Percentiles rank a stretch among this genome's conserved stretches.
Evolutionary conservation across 768 basidiomycete genomes (phyloP).

Genomic region (Lactarius quietus): DNA sequence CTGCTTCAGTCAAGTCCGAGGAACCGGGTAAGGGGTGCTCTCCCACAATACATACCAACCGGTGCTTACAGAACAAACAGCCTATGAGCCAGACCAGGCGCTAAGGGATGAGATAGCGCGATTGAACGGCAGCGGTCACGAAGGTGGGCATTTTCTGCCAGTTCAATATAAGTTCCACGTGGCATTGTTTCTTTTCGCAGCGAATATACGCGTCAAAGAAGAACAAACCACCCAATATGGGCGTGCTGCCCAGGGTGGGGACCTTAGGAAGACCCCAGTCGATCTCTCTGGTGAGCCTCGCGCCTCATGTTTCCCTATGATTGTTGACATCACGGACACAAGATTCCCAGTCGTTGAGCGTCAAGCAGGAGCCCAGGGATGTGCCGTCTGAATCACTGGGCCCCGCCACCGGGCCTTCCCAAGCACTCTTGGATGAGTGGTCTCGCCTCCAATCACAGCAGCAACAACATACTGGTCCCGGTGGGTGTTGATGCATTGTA

Average conservation of each 20-base stretch:
- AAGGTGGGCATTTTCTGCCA: not conserved
- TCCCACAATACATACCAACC: not conserved
- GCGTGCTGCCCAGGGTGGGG: constrained; percentile 1
- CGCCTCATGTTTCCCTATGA: not conserved
- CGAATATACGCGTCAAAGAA: constrained; percentile 11
- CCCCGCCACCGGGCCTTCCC: not conserved
- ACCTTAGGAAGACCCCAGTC: not conserved
- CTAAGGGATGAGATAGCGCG: constrained; percentile 22
- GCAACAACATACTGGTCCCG: not conserved
- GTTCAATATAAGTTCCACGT: not conserved
- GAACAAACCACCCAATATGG: not conserved
- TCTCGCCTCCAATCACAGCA: constrained; percentile 9
- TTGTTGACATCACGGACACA: constrained; percentile 1
- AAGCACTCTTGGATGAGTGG: constrained; percentile 9
- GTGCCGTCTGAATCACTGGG: not conserved
- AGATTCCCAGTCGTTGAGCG: not conserved
- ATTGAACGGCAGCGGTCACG: not conserved
- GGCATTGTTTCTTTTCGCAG: constrained; percentile 1
- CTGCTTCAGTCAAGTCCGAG: constrained; percentile 5
- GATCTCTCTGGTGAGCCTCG: not conserved
- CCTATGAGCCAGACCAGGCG: constrained; percentile 14
- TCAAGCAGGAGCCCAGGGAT: constrained; percentile 13
- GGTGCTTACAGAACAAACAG: constrained; percentile 3
- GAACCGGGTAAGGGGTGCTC: constrained; percentile 5
- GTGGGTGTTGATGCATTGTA: not conserved